These are phyloP conservation scores for Austroboletus eburneus DNA, from an alignment of 768 basidiomycete genomes.

Conservation along the genomic window DNA sequence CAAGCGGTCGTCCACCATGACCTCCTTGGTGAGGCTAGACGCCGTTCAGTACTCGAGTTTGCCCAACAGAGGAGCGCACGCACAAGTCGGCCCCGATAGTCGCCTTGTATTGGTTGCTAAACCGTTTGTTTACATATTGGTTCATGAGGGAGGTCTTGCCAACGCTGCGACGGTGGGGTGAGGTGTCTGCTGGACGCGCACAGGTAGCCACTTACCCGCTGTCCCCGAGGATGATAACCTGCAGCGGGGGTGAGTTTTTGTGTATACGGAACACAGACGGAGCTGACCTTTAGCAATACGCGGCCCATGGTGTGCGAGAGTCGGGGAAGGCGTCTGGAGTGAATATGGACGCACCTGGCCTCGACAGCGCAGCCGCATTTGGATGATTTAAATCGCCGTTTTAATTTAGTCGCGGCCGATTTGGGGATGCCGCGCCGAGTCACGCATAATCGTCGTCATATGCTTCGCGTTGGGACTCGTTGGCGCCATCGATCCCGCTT, in stretches of 20 bases:
- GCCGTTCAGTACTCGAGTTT: slow-evolving; percentile 4
- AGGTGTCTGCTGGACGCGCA: slow-evolving; percentile 6
- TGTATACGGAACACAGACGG: neutral
- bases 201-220: slow-evolving; percentile 66
- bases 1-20: slow-evolving; percentile 96
- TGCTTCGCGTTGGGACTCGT: neutral
- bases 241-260: slow-evolving; percentile 10
- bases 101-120: slow-evolving; percentile 99
- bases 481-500: neutral
- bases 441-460: too few species aligned
- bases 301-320: slow-evolving; percentile 58
- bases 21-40: slow-evolving; percentile 89
- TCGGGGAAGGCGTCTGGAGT: neutral
- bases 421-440: too few species aligned
- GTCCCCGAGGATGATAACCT: slow-evolving; percentile 99
- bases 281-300: slow-evolving; percentile 75
- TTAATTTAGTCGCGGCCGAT: slow-evolving; percentile 11
- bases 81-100: slow-evolving; percentile 98
- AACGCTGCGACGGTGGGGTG: slow-evolving; percentile 50
- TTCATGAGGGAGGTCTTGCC: slow-evolving; percentile 99
- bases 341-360: too few species aligned
- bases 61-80: slow-evolving; percentile 31
- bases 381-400: slow-evolving; percentile 25
- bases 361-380: slow-evolving; percentile 11
- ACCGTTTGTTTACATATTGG: slow-evolving; percentile 99